Evolutionary conservation across 139 green algal species (phyloP).

Genomic region (Protoeuglena noctilucae): DNA sequence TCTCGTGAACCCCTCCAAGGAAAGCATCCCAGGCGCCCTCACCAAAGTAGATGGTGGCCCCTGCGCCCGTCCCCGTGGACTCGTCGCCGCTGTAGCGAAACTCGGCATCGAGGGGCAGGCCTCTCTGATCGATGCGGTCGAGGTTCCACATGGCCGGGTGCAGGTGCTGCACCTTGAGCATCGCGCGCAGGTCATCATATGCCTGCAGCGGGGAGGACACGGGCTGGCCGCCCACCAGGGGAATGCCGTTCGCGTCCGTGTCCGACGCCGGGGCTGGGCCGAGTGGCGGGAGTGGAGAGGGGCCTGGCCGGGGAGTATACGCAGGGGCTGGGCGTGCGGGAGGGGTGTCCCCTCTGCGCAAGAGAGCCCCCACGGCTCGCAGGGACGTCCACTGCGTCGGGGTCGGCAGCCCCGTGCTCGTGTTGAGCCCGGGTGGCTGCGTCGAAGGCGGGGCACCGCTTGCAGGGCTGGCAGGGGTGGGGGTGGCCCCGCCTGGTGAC

Average conservation of each 20-base stretch:
- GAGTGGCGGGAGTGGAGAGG: neutral
- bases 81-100: slow-evolving; percentile 16
- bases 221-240: neutral
- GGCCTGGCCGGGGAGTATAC: neutral
- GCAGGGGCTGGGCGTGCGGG: neutral
- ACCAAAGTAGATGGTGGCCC: slow-evolving; percentile 53
- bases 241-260: neutral
- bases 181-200: neutral
- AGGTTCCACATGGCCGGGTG: slow-evolving; percentile 41
- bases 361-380: too few species aligned
- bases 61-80: slow-evolving; percentile 17
- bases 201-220: neutral
- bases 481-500: too few species aligned
- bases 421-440: too few species aligned
- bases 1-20: too few species aligned
- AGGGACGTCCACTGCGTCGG: too few species aligned
- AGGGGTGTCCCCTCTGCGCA: neutral
- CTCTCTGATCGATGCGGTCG: slow-evolving; percentile 46
- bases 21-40: too few species aligned
- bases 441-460: too few species aligned
- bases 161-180: slow-evolving; percentile 22
- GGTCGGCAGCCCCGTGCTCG: too few species aligned
- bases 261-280: neutral
- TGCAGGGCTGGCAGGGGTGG: too few species aligned
- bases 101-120: slow-evolving; percentile 30